Evolutionary conservation across 2,329 filamentous ascomycete species (phyloP).

Genomic region (Aaosphaeria arxii): DNA sequence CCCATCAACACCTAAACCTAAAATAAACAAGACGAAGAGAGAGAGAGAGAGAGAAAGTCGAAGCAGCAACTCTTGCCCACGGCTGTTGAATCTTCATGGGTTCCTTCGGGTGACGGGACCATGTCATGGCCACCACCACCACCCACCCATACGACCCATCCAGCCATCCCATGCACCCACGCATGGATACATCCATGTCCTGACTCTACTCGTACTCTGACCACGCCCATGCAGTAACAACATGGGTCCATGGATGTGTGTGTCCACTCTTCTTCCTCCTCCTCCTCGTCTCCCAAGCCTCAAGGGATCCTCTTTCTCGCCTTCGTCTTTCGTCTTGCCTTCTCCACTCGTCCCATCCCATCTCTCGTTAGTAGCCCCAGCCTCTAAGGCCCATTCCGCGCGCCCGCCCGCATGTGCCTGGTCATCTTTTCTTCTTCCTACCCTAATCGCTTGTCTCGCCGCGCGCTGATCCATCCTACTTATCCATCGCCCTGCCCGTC

Average conservation of each 20-base stretch:
- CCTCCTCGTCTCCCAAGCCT: neutral
- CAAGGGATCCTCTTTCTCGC: neutral
- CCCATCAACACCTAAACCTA: no score
- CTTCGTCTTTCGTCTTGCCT: neutral
- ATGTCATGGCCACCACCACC: no score
- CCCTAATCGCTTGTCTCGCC: conserved; percentile 36
- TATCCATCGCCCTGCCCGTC: conserved; percentile 37
- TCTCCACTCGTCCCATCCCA: conserved; percentile 3
- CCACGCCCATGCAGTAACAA: no score
- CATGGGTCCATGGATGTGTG: no score
- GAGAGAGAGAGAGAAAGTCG: no score
- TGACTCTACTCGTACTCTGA: conserved; percentile 15
- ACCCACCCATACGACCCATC: neutral
- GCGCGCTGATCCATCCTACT: conserved; percentile 40
- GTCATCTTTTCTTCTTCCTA: conserved; percentile 43
- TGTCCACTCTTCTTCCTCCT: no score
- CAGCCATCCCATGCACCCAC: neutral
- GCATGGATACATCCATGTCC: conserved; percentile 7
- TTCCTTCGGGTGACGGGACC: no score
- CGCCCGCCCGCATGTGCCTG: conserved; percentile 35
- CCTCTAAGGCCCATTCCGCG: conserved; percentile 31
- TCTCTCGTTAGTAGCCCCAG: conserved; percentile 16
- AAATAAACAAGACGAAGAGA: no score
- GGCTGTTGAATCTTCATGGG: no score
- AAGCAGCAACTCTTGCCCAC: no score